Conservation (phyloP, 2,329 filamentous ascomycete genomes). For the Capronia epimyces region DNA sequence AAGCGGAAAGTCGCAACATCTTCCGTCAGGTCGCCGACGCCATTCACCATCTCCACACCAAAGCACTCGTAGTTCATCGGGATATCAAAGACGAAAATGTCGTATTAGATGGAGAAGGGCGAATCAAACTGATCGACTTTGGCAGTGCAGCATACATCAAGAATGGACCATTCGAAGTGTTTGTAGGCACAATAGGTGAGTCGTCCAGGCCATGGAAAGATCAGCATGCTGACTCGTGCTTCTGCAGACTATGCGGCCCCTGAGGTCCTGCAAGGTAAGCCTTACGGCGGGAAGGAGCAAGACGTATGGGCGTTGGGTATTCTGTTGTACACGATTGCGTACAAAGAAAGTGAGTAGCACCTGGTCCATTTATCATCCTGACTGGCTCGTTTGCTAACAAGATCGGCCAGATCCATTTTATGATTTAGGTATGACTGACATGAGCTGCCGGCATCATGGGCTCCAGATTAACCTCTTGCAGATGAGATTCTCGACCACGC, state of each 20-base stretch:
- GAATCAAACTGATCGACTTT: slow-evolving; percentile 97
- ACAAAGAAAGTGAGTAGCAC: slow-evolving; percentile 87
- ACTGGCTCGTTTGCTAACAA: not conserved
- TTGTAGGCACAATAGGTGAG: slow-evolving; percentile 93
- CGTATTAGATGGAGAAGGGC: slow-evolving; percentile 87
- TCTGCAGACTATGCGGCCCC: slow-evolving; percentile 86
- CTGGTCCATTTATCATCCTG: not conserved
- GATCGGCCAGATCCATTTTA: slow-evolving; percentile 20
- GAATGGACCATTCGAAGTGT: slow-evolving; percentile 96
- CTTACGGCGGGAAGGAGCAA: slow-evolving; percentile 93
- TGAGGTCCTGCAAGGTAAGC: slow-evolving; percentile 88
- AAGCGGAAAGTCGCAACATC: slow-evolving; percentile 86
- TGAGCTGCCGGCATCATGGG: not conserved
- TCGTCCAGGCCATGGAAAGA: not conserved
- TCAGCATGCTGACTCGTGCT: not conserved
- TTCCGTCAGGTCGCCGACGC: slow-evolving; percentile 89
- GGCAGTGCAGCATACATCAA: slow-evolving; percentile 98
- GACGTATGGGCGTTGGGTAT: slow-evolving; percentile 98
- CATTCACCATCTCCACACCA: slow-evolving; percentile 84
- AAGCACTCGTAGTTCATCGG: slow-evolving; percentile 85
- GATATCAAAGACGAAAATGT: slow-evolving; percentile 99
- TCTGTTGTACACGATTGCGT: slow-evolving; percentile 94
- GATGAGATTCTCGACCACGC: slow-evolving; percentile 98
- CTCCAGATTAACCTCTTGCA: slow-evolving; percentile 46
- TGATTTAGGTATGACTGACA: slow-evolving; percentile 17